Conservation (phyloP, 768 basidiomycete species). For the Lenzites betulinus region DNA sequence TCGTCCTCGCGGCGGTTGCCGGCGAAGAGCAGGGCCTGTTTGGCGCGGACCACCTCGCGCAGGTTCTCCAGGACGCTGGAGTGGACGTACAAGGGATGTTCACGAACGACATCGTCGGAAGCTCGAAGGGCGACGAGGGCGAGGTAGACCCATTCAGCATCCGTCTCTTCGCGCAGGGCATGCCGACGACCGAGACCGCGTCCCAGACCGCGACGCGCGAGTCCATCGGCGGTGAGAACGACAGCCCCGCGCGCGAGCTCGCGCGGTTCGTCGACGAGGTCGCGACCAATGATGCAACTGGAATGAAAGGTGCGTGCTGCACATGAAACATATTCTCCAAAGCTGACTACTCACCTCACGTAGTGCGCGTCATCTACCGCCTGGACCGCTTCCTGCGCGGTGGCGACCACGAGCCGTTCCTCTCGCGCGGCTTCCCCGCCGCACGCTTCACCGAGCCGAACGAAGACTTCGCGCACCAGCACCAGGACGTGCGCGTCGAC, state of each 20-base stretch:
- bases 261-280: constrained; percentile 56
- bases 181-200: constrained; percentile 47
- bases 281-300: constrained; percentile 46
- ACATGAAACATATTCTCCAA: neutral
- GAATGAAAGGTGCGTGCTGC: constrained; percentile 48
- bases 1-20: constrained; percentile 51
- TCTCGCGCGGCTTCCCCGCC: constrained; percentile 50
- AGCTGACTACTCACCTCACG: neutral
- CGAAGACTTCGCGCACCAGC: constrained; percentile 60
- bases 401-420: constrained; percentile 57
- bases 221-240: constrained; percentile 54
- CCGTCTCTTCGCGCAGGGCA: constrained; percentile 53
- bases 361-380: constrained; percentile 54
- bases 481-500: constrained; percentile 53
- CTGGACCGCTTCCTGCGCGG: constrained; percentile 57
- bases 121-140: constrained; percentile 50
- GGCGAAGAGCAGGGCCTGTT: constrained; percentile 57
- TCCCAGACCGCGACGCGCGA: constrained; percentile 37
- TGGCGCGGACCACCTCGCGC: constrained; percentile 51
- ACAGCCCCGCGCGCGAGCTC: constrained; percentile 52
- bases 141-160: constrained; percentile 48
- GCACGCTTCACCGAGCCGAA: constrained; percentile 59
- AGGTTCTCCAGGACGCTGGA: constrained; percentile 41
- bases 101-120: constrained; percentile 59
- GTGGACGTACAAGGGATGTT: constrained; percentile 59